phyloP scores from a whole-genome alignment of 306 rosid species.

The Urtica urens region DNA sequence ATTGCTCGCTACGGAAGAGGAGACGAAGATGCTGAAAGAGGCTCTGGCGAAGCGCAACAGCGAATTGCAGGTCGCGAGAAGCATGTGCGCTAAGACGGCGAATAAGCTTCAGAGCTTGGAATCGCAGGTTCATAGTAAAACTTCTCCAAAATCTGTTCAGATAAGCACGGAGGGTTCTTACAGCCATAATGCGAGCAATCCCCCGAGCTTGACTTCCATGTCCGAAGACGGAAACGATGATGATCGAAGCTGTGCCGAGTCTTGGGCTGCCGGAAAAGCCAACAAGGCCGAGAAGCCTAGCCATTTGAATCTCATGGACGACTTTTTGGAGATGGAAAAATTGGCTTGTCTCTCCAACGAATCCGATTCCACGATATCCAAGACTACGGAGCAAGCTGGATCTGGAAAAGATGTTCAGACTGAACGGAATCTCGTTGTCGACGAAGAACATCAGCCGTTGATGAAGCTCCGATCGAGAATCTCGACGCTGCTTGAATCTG shows the following conservation, averaged over 20 bases:
- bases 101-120: conserved; percentile 76
- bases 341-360: conserved; percentile 69
- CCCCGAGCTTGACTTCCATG: conserved; percentile 74
- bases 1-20: conserved; percentile 76
- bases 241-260: conserved; percentile 57
- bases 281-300: conserved; percentile 50
- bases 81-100: conserved; percentile 70
- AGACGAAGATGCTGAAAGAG: conserved; percentile 95
- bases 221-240: conserved; percentile 97
- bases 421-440: conserved; percentile 25
- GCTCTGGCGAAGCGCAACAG: conserved; percentile 95
- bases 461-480: conserved; percentile 66
- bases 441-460: conserved; percentile 31
- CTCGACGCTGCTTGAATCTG: conserved; percentile 48
- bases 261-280: conserved; percentile 64
- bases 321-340: conserved; percentile 96
- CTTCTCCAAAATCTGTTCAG: conserved; percentile 64
- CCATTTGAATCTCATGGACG: conserved; percentile 89
- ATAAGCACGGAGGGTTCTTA: conserved; percentile 48
- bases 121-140: conserved; percentile 54
- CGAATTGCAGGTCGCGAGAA: conserved; percentile 89
- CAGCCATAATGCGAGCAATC: conserved; percentile 60
- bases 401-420: conserved; percentile 23
- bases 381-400: conserved; percentile 29
- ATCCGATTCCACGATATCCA: conserved; percentile 29